phyloP scores from a whole-genome alignment of 2,329 filamentous ascomycete genomes.

The Colletotrichum sp. region DNA sequence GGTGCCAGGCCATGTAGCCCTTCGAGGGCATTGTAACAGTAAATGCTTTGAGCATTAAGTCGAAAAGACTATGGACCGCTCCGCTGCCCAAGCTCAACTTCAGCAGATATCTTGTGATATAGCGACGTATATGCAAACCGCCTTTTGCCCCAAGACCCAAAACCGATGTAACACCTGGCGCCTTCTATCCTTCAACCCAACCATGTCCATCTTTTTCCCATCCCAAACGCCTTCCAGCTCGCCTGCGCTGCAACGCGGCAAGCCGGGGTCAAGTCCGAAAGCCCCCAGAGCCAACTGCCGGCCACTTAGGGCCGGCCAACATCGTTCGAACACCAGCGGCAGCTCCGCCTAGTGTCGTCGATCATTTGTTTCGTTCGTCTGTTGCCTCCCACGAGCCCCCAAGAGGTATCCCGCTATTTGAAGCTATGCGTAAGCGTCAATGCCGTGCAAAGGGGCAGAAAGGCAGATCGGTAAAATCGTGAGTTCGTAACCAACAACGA shows the following conservation, averaged over 20 bases:
- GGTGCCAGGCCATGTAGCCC: not conserved
- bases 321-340: not conserved
- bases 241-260: not conserved
- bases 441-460: not conserved
- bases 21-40: not conserved
- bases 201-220: not conserved
- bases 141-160: not conserved
- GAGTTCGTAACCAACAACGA: conserved; percentile 4
- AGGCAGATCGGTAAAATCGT: not conserved
- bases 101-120: not conserved
- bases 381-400: not conserved
- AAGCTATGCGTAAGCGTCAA: conserved; percentile 18
- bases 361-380: not conserved
- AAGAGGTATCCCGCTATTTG: not conserved
- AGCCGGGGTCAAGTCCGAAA: not conserved
- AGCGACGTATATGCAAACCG: conserved; percentile 12
- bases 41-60: not conserved
- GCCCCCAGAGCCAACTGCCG: conserved; percentile 13
- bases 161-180: not conserved
- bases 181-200: not conserved
- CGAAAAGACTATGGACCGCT: not conserved
- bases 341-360: not conserved
- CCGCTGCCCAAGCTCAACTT: not conserved
- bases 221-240: conserved; percentile 6
- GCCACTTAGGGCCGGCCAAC: not conserved